Evolutionary conservation across 345 rosid genomes (phyloP).

Genomic region (Salix dunnii): DNA sequence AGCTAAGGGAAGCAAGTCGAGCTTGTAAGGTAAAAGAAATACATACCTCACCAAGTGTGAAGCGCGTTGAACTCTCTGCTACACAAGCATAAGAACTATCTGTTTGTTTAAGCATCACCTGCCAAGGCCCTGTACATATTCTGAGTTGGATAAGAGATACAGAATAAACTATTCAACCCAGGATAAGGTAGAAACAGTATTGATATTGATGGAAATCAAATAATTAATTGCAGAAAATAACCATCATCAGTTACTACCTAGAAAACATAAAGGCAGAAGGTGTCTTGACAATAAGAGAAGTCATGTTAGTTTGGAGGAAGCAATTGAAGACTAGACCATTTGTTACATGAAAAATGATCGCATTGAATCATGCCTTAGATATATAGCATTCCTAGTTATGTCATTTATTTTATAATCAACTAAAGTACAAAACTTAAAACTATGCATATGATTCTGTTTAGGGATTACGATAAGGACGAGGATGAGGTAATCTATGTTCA

Average conservation of each 20-base stretch:
- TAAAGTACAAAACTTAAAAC: neutral
- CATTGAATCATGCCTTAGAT: neutral
- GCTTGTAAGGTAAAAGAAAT: slow-evolving; percentile 1
- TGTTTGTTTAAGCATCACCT: slow-evolving; percentile 94
- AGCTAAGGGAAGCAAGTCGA: neutral
- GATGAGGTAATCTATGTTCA: neutral
- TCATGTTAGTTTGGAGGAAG: neutral
- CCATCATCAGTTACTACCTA: neutral
- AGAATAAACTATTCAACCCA: neutral
- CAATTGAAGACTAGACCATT: too few relatives aligned
- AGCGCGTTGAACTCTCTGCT: slow-evolving; percentile 83
- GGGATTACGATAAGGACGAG: neutral
- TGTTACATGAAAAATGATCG: neutral
- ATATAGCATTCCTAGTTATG: neutral
- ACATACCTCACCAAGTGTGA: slow-evolving; percentile 83
- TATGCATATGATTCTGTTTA: neutral
- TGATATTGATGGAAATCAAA: neutral
- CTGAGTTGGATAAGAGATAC: neutral
- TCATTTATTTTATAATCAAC: neutral
- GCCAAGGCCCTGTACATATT: slow-evolving; percentile 85
- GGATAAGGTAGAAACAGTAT: neutral
- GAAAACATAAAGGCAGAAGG: neutral
- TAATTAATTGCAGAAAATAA: neutral
- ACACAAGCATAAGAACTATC: slow-evolving; percentile 83
- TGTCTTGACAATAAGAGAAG: neutral